Percentiles rank a stretch among this genome's conserved stretches.
These are phyloP conservation scores for Rhodotorula mucilaginosa DNA, from an alignment of 1,284 basidiomycete species.

Conservation along the genomic window DNA sequence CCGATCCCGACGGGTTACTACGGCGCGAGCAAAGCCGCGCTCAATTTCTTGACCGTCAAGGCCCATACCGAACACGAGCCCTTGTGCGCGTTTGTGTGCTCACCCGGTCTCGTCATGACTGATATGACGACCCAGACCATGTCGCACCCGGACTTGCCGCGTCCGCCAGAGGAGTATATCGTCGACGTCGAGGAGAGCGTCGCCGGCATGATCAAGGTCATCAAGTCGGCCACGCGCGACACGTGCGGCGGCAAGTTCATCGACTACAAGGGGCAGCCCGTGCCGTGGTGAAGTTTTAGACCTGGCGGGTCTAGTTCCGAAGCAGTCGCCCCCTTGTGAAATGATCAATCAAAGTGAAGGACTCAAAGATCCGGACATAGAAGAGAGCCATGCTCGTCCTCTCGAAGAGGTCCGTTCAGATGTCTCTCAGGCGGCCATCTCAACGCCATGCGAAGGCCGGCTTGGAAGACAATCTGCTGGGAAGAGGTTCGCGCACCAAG, in stretches of 20 bases:
- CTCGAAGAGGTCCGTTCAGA: too few relatives aligned
- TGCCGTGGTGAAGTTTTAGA: not conserved
- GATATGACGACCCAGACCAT: constrained; percentile 11
- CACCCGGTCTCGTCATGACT: constrained; percentile 12
- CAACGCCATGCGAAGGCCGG: too few relatives aligned
- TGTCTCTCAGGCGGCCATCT: too few relatives aligned
- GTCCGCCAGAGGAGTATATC: not conserved
- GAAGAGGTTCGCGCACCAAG: too few relatives aligned
- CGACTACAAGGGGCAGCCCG: not conserved
- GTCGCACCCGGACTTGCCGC: not conserved
- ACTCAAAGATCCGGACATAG: too few relatives aligned
- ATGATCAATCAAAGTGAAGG: too few relatives aligned
- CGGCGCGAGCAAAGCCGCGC: constrained; percentile 13
- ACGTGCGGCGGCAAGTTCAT: constrained; percentile 7
- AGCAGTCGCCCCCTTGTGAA: not conserved
- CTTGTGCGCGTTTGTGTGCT: not conserved
- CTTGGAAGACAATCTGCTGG: too few relatives aligned
- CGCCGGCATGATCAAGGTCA: not conserved
- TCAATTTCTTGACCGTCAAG: constrained; percentile 3
- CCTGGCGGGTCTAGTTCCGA: not conserved
- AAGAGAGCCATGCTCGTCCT: too few relatives aligned
- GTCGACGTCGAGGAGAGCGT: constrained; percentile 1
- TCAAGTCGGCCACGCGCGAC: not conserved
- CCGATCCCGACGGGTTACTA: not conserved
- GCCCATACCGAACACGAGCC: constrained; percentile 1